These are phyloP conservation scores for Stevia rebaudiana DNA, from an alignment of 140 eudicot species.

Conservation along the genomic window DNA sequence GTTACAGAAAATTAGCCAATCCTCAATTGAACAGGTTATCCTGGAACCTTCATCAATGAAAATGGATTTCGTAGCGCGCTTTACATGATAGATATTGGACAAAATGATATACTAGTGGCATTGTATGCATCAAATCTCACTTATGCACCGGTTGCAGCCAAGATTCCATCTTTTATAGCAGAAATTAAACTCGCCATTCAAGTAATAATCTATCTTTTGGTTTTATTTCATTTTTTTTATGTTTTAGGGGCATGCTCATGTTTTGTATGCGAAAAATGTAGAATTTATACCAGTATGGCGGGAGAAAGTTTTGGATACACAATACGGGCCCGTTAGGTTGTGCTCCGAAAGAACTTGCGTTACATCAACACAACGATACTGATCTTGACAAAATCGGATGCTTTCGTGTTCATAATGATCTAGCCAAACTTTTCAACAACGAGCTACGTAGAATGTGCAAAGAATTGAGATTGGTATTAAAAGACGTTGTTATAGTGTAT, in stretches of 20 bases:
- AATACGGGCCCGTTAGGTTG: conserved; percentile 66
- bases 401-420: conserved; percentile 45
- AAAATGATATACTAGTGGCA: conserved; percentile 42
- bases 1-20: not conserved
- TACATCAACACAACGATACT: conserved; percentile 32
- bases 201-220: conserved; percentile 16
- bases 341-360: conserved; percentile 51
- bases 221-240: not conserved
- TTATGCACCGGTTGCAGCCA: conserved; percentile 33
- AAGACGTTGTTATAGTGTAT: conserved; percentile 37
- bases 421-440: conserved; percentile 43
- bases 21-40: conserved; percentile 15
- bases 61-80: conserved; percentile 39
- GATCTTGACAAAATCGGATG: conserved; percentile 56
- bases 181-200: conserved; percentile 40
- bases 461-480: conserved; percentile 23
- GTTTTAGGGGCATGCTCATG: not conserved
- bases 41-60: conserved; percentile 25
- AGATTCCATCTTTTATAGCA: conserved; percentile 37
- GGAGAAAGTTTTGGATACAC: conserved; percentile 57
- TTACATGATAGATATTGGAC: conserved; percentile 62
- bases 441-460: conserved; percentile 36
- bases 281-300: conserved; percentile 48
- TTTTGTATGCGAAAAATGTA: conserved; percentile 7
- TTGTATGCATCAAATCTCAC: conserved; percentile 36